Percentiles rank a stretch among this genome's conserved stretches.
phyloP scores from a whole-genome alignment of 345 rosid species.

The Schrenkiella parvula region DNA sequence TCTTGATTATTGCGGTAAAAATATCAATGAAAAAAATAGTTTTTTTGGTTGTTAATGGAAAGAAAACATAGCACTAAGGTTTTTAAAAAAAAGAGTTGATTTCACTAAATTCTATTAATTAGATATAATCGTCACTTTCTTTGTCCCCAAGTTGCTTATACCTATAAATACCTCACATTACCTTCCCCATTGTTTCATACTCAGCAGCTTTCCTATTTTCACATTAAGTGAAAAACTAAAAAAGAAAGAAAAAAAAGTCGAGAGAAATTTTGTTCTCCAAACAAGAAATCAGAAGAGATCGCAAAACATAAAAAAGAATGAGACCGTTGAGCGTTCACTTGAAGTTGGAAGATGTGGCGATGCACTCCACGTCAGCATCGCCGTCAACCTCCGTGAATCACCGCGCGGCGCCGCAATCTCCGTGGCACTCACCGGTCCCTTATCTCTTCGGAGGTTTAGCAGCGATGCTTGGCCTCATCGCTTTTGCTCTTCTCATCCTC shows the following conservation, averaged over 20 bases:
- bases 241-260: background rate
- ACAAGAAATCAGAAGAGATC: background rate
- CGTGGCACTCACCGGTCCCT: constrained; percentile 84
- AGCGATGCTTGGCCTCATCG: constrained; percentile 73
- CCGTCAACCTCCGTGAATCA: constrained; percentile 9
- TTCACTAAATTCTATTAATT: constrained; percentile 1
- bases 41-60: background rate
- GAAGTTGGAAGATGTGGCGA: background rate
- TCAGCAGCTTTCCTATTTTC: constrained; percentile 1
- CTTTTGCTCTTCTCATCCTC: constrained; percentile 69
- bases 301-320: background rate
- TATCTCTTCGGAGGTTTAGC: constrained; percentile 76
- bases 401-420: constrained; percentile 36
- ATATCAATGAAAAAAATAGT: background rate
- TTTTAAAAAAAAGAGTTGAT: background rate
- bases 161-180: constrained; percentile 25
- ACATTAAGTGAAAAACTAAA: background rate
- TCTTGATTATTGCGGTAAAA: background rate
- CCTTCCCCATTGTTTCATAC: constrained; percentile 19
- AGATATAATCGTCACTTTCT: constrained; percentile 7
- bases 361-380: constrained; percentile 17
- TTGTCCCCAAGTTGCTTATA: constrained; percentile 28
- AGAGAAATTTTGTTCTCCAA: background rate
- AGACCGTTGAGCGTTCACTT: constrained; percentile 20
- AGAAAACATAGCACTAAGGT: too few species aligned